Evolutionary conservation across 495 filamentous ascomycete species (phyloP), one percentile per base, ranked within the genome.

Genomic region (Penicillium malachiteum): DNA sequence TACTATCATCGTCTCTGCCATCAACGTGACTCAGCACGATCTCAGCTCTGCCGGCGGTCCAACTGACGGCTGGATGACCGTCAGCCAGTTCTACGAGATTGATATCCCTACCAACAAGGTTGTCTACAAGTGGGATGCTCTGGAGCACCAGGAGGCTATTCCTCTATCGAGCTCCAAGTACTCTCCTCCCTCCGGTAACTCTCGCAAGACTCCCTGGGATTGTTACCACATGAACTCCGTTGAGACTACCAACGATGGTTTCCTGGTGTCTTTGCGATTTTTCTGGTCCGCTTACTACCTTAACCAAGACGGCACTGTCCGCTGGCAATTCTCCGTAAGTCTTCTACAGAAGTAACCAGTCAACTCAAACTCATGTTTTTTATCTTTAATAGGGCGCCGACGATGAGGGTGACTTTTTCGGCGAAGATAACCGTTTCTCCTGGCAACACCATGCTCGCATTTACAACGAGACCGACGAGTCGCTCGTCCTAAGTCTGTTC

Each of bases 1-100:
- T 48, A 83, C 78, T 5, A 75, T 79, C n/a, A 63, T 81, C 5
- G 76, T 81, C 42, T 69, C 73, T 14, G 71, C 76, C 30, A 76
- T 79, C 50, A 74, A 78, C 45, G 60, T 70, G 14, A 75, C 75
- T 31, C 63, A 64, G 9, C 49, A 67, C 11, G 72, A 81, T 48
- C 56, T 76, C 41, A 72, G 63, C 3, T 54, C 64, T n/a, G 64
- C 69, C 33, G 74, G 72, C 13, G 73, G 66, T 7, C 51, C 42
- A 0, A 33, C 46, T 6, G 61, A 73, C 48, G 72, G 72, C 43
- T 80, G 75, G 73, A 69, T 81, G 21, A 64, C 72, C 8, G 73
- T 76, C 54, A 61, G 65, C 40, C 70, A 76, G 14, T 71, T 79
- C 43, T 77, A 77, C 51, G 78, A 80, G 63, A 70, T 70, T 37